These are phyloP conservation scores for Trichosporon faecale DNA, from an alignment of 1,284 basidiomycete genomes.

Conservation along the genomic window DNA sequence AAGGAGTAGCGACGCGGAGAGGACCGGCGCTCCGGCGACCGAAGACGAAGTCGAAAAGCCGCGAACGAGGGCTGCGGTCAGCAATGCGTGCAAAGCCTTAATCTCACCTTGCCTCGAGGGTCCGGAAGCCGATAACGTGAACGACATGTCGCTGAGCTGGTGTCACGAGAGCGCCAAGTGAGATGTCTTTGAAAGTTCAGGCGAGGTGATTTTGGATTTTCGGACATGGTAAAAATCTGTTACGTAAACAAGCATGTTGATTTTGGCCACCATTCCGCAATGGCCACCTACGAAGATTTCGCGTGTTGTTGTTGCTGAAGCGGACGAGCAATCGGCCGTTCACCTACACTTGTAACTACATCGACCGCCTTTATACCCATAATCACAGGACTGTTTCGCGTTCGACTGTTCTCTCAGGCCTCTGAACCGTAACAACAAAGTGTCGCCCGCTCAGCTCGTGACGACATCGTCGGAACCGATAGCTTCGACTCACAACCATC, in stretches of 20 bases:
- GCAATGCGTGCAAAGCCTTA: neutral
- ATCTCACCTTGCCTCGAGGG: conserved; percentile 25
- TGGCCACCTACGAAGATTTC: conserved; percentile 6
- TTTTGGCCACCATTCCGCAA: neutral
- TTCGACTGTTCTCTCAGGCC: neutral
- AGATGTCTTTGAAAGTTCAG: neutral
- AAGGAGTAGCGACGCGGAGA: conserved; percentile 62
- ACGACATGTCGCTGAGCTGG: conserved; percentile 15
- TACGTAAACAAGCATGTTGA: neutral
- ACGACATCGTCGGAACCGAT: neutral
- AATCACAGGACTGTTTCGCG: neutral
- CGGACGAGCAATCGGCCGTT: neutral
- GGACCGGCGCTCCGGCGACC: conserved; percentile 20
- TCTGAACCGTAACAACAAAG: too few species aligned
- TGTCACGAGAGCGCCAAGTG: conserved; percentile 3
- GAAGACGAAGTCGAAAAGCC: conserved; percentile 25
- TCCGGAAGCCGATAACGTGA: conserved; percentile 20
- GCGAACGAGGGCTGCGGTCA: conserved; percentile 20
- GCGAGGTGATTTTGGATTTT: conserved; percentile 7
- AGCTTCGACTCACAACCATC: neutral
- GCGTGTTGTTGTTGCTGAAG: conserved; percentile 1
- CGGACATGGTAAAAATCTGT: neutral
- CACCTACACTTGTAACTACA: neutral
- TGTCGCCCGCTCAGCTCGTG: neutral
- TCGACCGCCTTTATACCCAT: neutral